Base-by-base conservation (phyloP, 2,329 filamentous ascomycete genomes). In the Hymenoscyphus fructigenus region DNA sequence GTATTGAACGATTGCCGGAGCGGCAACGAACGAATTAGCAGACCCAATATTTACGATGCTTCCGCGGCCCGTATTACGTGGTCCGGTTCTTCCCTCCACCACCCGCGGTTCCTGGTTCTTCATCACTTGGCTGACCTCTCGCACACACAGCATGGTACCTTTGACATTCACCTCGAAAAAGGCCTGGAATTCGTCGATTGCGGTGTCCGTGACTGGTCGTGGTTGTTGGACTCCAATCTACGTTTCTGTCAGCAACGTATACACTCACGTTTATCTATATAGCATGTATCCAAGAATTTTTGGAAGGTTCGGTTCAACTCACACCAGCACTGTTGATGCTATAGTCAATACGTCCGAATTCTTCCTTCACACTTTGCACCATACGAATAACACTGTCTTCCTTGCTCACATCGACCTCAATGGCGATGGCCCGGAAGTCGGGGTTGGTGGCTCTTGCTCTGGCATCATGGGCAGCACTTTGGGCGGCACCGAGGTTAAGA, bases 131-230 rank as follows among this genome's bases (percentile, higher is more conserved):
- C 34, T 36, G 10, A 63, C 23, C 17, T 56, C 34, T 28, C 55
- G 55, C 17, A 59, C 20, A 14, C 57, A 56, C 9, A 47, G 36
- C 14, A 63, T 26, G 7, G 61, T 63, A 12, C 61, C 61, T 36
- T 58, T 41, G n/a, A 63, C 61, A 10, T 58, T 63, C 26, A 63
- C 56, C 9, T 34, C 41, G 28, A 38, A 63, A 20, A 63, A 41
- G 7, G 29, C 14, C 14, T 57, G 26, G 38, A 58, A 63, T 59
- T 63, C 61, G 5, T 44, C 20, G 14, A 50, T 17, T 10, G 15
- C 23, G 9, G 55, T 56, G 20, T 41, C 23, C 5, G 57, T 44
- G 6, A 59, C 34, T 5, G 57, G 15, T 3, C 26, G 17, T 28
- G 36, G 32, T 28, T 34, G 32, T n/a, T 59, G 34, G 12, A 34